Evolutionary conservation across 306 rosid genomes (phyloP).

Genomic region (Rosa persica): DNA sequence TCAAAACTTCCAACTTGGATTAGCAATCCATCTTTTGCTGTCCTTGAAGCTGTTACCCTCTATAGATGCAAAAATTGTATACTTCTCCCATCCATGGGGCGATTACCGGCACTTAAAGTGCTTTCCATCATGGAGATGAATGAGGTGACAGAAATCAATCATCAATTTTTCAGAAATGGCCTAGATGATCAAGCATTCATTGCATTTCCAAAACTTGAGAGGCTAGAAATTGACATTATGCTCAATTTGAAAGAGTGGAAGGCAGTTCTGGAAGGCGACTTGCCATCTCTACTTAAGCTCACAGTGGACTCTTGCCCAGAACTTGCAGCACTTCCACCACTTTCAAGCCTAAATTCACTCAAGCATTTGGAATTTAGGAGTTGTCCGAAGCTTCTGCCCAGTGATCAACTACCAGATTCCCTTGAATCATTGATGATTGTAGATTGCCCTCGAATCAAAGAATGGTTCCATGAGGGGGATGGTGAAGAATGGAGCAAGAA

Average conservation of each 20-base stretch:
- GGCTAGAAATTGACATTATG: neutral
- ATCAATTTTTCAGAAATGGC: slow-evolving; percentile 10
- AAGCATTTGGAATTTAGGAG: slow-evolving; percentile 13
- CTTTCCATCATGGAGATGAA: slow-evolving; percentile 13
- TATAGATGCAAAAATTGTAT: slow-evolving; percentile 8
- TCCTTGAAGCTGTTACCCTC: slow-evolving; percentile 3
- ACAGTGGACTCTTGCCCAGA: slow-evolving; percentile 19
- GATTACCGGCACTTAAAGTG: slow-evolving; percentile 13
- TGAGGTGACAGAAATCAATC: slow-evolving; percentile 6
- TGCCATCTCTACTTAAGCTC: slow-evolving; percentile 15
- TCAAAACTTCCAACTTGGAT: slow-evolving; percentile 29
- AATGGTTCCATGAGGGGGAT: neutral
- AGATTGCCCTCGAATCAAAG: neutral
- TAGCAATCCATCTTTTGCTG: neutral
- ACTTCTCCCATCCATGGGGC: slow-evolving; percentile 19
- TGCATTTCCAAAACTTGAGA: slow-evolving; percentile 18
- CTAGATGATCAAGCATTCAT: neutral
- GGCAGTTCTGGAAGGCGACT: slow-evolving; percentile 19
- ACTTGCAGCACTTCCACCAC: slow-evolving; percentile 5
- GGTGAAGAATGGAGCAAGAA: neutral
- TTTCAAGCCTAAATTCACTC: slow-evolving; percentile 16
- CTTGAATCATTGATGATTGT: slow-evolving; percentile 9
- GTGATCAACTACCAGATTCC: neutral
- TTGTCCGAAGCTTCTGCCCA: slow-evolving; percentile 10
- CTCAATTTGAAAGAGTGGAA: slow-evolving; percentile 16